Conservation (phyloP, 768 basidiomycete genomes). For the Macrolepiota albuminosa region DNA sequence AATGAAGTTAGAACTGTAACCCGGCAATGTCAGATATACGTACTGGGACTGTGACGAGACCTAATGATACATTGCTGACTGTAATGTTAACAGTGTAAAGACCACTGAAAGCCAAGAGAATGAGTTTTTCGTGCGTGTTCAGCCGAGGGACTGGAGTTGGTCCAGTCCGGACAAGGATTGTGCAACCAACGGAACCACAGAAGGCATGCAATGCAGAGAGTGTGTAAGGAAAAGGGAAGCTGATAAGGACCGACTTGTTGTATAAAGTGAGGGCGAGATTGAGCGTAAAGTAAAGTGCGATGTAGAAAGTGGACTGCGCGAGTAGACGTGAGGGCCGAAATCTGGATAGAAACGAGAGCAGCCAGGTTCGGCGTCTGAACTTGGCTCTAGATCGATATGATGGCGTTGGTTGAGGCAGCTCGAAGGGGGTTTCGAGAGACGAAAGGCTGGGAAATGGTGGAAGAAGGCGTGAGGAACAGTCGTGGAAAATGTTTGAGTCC, state of each 20-base stretch:
- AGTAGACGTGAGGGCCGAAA: conserved; percentile 8
- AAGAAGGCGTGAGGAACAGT: background rate
- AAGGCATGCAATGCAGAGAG: conserved; percentile 91
- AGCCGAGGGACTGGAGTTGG: conserved; percentile 18
- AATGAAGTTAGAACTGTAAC: background rate
- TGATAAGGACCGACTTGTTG: conserved; percentile 90
- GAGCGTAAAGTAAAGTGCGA: conserved; percentile 81
- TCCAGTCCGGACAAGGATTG: conserved; percentile 44
- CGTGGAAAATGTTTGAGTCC: background rate
- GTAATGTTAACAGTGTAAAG: conserved; percentile 94
- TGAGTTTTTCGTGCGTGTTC: conserved; percentile 52
- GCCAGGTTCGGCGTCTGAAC: conserved; percentile 7
- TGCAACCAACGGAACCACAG: conserved; percentile 80
- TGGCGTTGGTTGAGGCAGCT: conserved; percentile 15
- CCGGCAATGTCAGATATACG: conserved; percentile 24
- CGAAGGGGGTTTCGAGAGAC: background rate
- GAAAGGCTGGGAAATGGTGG: background rate
- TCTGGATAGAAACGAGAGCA: conserved; percentile 2
- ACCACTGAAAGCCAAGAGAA: conserved; percentile 77
- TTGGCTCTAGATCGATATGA: conserved; percentile 10
- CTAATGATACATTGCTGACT: conserved; percentile 87
- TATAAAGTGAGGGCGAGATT: conserved; percentile 91
- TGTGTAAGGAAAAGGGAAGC: conserved; percentile 95
- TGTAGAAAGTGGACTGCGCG: conserved; percentile 19
- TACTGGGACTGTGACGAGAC: conserved; percentile 87